Conservation (phyloP, 2,329 filamentous ascomycete genomes). For the Phyllosticta citribraziliensis region DNA sequence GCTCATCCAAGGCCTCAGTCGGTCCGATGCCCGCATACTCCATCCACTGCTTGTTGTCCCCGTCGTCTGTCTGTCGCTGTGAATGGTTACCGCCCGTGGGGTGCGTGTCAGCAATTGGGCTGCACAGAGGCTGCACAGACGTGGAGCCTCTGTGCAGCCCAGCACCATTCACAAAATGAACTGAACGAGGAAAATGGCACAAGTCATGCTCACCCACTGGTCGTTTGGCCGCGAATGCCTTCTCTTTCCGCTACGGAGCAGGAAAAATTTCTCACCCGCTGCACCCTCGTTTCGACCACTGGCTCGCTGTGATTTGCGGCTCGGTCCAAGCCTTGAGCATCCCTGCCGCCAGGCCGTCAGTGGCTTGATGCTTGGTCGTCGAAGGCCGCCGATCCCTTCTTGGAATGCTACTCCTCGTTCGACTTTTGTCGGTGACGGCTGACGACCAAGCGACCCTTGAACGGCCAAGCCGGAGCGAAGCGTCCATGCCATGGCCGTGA, state of each 20-base stretch:
- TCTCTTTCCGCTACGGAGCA: background rate
- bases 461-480: background rate
- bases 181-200: background rate
- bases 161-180: background rate
- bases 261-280: background rate
- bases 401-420: background rate
- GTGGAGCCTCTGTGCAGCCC: background rate
- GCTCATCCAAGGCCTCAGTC: background rate
- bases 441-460: background rate
- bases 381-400: conserved; percentile 1
- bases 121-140: background rate
- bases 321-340: background rate
- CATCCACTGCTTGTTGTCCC: background rate
- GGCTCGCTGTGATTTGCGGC: background rate
- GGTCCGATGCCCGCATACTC: background rate
- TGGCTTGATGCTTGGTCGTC: conserved; percentile 2
- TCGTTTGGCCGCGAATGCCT: background rate
- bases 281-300: background rate
- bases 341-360: conserved; percentile 1
- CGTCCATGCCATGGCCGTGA: no score
- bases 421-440: conserved; percentile 5
- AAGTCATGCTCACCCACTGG: no score
- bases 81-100: background rate
- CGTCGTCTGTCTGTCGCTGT: background rate
- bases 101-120: background rate